Conservation (phyloP, 768 basidiomycete genomes). For the Leccinum obscurum region DNA sequence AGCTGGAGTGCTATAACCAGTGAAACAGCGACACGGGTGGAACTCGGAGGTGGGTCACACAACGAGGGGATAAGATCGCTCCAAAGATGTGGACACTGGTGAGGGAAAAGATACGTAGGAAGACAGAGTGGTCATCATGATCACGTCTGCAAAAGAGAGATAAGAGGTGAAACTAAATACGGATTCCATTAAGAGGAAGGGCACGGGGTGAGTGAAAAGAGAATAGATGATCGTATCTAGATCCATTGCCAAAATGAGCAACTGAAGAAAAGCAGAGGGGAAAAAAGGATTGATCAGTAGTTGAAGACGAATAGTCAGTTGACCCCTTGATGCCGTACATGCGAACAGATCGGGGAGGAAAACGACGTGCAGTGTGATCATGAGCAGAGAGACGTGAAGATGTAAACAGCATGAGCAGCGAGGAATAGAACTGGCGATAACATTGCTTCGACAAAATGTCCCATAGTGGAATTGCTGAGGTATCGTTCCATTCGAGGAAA, state of each 20-base stretch:
- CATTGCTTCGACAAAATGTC: slow-evolving; percentile 15
- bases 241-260: neutral
- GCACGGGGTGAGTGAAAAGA: neutral
- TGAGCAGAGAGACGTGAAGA: slow-evolving; percentile 6
- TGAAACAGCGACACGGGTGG: neutral
- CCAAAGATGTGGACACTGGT: neutral
- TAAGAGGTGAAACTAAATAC: neutral
- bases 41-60: neutral
- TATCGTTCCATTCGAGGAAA: slow-evolving; percentile 4
- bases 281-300: neutral
- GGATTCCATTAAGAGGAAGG: neutral
- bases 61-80: neutral
- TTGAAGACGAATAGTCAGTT: neutral
- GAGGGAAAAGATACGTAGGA: neutral
- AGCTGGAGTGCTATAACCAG: slow-evolving; percentile 8
- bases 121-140: neutral
- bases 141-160: neutral
- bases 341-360: neutral
- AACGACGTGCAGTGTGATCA: neutral
- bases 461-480: slow-evolving; percentile 5
- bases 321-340: neutral
- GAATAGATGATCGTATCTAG: neutral
- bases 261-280: neutral
- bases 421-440: slow-evolving; percentile 15
- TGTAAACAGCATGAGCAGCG: slow-evolving; percentile 9